These are phyloP conservation scores for Stephanodiscus minutulus DNA, from an alignment of 108 stramenopile species.

Conservation along the genomic window DNA sequence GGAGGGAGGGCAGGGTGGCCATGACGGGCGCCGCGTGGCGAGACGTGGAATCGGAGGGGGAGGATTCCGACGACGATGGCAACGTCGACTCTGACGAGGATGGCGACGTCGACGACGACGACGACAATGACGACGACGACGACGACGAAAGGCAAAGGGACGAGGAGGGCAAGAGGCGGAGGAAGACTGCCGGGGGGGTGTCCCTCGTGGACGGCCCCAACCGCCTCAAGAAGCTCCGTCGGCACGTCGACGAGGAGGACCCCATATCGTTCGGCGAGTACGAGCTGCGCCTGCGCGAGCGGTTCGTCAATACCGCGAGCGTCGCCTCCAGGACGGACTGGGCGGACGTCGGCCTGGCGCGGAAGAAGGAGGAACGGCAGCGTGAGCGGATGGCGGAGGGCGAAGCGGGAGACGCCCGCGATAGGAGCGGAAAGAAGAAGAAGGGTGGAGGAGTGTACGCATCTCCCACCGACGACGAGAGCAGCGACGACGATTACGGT, in stretches of 20 bases:
- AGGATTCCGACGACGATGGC: conserved; percentile 14
- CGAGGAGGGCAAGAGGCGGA: conserved; percentile 36
- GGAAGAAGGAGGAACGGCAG: no score
- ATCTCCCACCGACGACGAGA: conserved; percentile 34
- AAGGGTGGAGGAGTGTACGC: conserved; percentile 12
- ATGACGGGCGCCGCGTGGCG: conserved; percentile 45
- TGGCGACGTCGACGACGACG: conserved; percentile 37
- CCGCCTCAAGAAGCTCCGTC: conserved; percentile 73
- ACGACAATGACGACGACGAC: conserved; percentile 32
- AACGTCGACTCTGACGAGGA: conserved; percentile 14
- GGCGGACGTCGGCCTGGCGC: conserved; percentile 50
- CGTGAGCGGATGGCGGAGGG: conserved; percentile 15
- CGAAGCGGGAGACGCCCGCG: neutral
- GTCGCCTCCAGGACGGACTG: conserved; percentile 71
- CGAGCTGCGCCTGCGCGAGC: conserved; percentile 70
- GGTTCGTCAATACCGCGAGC: conserved; percentile 63
- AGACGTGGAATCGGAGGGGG: conserved; percentile 19
- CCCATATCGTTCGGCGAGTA: conserved; percentile 63
- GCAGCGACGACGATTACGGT: conserved; percentile 47
- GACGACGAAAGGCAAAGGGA: conserved; percentile 11
- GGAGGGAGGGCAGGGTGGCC: conserved; percentile 3
- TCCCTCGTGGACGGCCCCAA: conserved; percentile 46
- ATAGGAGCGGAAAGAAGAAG: no score
- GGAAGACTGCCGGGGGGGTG: conserved; percentile 15
- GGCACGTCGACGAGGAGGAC: conserved; percentile 52